Percentiles rank a stretch among this genome's conserved stretches.
phyloP scores from a whole-genome alignment of 139 green algal species.

The Picochlorum sp. region DNA sequence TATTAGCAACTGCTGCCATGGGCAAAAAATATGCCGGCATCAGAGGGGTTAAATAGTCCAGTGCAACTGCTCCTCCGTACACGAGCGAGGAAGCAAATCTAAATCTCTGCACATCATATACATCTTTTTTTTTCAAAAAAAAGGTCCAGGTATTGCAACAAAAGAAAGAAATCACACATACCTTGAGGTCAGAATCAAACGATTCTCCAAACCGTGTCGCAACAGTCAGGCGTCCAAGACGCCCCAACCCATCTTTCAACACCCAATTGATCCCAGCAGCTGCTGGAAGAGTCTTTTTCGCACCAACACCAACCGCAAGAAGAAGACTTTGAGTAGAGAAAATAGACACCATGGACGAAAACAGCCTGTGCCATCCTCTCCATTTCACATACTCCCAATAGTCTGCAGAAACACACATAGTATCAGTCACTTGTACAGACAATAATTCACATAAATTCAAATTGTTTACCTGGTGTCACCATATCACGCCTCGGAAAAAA shows the following conservation, averaged over 20 bases:
- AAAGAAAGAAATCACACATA: slow-evolving; percentile 15
- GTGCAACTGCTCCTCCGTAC: slow-evolving; percentile 50
- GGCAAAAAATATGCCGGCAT: slow-evolving; percentile 75
- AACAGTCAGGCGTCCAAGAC: slow-evolving; percentile 61
- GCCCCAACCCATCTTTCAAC: slow-evolving; percentile 69
- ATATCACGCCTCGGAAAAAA: slow-evolving; percentile 23
- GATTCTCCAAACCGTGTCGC: slow-evolving; percentile 67
- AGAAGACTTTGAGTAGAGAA: slow-evolving; percentile 78
- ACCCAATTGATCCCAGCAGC: slow-evolving; percentile 73
- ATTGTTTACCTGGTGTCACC: too few species aligned
- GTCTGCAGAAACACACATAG: slow-evolving; percentile 38
- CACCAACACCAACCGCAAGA: slow-evolving; percentile 80
- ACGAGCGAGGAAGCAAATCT: slow-evolving; percentile 74
- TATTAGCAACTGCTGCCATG: slow-evolving; percentile 76
- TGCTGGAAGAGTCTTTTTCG: slow-evolving; percentile 59
- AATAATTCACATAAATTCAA: too few species aligned
- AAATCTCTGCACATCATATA: slow-evolving; percentile 44
- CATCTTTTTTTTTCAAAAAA: too few species aligned
- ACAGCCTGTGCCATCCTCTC: slow-evolving; percentile 67
- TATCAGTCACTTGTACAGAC: too few species aligned
- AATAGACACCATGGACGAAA: slow-evolving; percentile 65
- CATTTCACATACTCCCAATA: slow-evolving; percentile 87
- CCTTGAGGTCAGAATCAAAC: slow-evolving; percentile 83
- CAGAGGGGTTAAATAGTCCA: slow-evolving; percentile 84
- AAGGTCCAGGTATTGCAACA: too few species aligned